phyloP scores from a whole-genome alignment of 2,329 filamentous ascomycete species.

The Acrodontium crateriforme region DNA sequence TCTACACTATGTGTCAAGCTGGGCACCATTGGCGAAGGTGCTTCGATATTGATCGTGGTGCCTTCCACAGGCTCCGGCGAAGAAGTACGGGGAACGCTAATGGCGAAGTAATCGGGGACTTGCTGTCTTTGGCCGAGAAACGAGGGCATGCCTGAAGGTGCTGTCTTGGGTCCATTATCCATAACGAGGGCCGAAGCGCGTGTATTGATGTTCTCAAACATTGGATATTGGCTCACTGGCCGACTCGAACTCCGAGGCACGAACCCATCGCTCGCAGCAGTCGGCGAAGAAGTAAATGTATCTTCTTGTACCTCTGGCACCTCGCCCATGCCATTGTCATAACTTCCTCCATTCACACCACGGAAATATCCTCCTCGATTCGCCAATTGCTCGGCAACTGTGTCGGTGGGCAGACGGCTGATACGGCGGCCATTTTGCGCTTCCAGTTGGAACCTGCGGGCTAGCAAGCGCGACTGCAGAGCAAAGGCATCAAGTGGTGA shows the following conservation, averaged over 20 bases:
- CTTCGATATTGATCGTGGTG: constrained; percentile 26
- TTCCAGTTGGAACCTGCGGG: constrained; percentile 71
- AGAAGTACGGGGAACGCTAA: constrained; percentile 28
- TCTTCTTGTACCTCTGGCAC: constrained; percentile 26
- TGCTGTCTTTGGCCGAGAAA: constrained; percentile 8
- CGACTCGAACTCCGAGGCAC: constrained; percentile 6
- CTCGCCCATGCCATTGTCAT: constrained; percentile 23
- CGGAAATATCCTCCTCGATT: constrained; percentile 71
- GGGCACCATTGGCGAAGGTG: constrained; percentile 28
- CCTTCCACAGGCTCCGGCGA: constrained; percentile 33
- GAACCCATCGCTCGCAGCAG: constrained; percentile 4
- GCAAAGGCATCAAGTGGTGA: constrained; percentile 94
- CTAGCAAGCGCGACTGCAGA: constrained; percentile 74
- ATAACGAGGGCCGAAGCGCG: not conserved
- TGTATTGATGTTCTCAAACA: constrained; percentile 5
- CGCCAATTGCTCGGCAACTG: constrained; percentile 67
- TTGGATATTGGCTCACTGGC: constrained; percentile 22
- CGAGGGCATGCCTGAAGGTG: no score
- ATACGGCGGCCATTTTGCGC: constrained; percentile 58
- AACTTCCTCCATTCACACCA: constrained; percentile 47
- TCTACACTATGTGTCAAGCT: constrained; percentile 23
- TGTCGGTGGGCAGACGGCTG: constrained; percentile 72
- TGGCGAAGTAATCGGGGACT: constrained; percentile 32
- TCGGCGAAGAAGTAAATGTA: constrained; percentile 19
- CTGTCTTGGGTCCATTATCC: constrained; percentile 4